Evolutionary conservation across 225 moss, liverwort and hornwort species (phyloP).

Genomic region (Asterella californica): DNA sequence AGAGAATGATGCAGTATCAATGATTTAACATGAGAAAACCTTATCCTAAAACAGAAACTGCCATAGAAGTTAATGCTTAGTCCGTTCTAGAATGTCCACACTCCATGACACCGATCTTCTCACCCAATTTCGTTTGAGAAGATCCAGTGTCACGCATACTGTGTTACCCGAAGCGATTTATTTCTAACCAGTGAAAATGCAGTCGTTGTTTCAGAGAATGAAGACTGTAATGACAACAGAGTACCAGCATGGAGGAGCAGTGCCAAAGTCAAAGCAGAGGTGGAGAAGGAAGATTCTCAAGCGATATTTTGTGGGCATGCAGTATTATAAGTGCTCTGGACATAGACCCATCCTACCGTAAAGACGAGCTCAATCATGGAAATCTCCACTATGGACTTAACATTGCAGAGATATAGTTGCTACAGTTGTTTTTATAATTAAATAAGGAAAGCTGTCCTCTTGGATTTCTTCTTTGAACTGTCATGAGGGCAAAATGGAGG

Average conservation of each 20-base stretch:
- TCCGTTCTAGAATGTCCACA: too few species aligned
- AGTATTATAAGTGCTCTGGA: not conserved
- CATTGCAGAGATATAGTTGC: not conserved
- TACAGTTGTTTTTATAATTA: not conserved
- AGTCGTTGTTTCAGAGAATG: not conserved
- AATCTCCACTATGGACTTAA: conserved; percentile 1
- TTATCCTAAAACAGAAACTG: too few species aligned
- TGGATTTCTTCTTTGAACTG: not conserved
- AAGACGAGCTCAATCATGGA: not conserved
- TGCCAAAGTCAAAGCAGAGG: not conserved
- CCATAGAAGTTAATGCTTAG: too few species aligned
- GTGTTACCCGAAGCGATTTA: not conserved
- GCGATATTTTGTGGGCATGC: not conserved
- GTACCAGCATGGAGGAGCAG: not conserved
- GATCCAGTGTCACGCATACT: too few species aligned
- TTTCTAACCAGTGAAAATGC: not conserved
- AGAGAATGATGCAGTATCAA: too few species aligned
- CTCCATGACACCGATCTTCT: too few species aligned
- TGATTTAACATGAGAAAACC: too few species aligned
- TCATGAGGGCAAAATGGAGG: not conserved
- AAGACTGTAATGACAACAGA: not conserved
- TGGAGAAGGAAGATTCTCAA: conserved; percentile 1
- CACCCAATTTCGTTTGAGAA: too few species aligned
- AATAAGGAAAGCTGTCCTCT: not conserved
- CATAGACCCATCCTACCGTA: not conserved